Evolutionary conservation across 2,329 filamentous ascomycete genomes (phyloP).

Genomic region (Calonectria pteridis): DNA sequence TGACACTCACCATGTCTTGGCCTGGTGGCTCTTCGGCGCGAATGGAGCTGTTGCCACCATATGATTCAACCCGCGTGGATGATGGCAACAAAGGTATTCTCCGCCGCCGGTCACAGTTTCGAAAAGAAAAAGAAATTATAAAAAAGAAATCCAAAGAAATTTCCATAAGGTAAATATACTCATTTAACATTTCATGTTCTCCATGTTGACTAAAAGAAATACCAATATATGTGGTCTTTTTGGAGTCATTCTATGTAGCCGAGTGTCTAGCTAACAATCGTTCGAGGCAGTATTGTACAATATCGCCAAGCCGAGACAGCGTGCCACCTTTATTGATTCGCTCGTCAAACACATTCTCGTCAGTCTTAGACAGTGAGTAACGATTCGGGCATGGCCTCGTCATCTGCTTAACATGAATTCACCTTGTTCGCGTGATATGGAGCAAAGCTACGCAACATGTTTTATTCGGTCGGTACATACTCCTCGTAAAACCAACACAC

Average conservation of each 20-base stretch:
- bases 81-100: too few species aligned
- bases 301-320: constrained; percentile 1
- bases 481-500: not conserved
- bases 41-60: not conserved
- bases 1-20: not conserved
- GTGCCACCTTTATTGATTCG: not conserved
- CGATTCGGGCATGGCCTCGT: not conserved
- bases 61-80: not conserved
- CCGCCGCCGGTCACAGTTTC: too few species aligned
- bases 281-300: too few species aligned
- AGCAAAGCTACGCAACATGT: not conserved
- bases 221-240: too few species aligned
- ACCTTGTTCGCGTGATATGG: not conserved
- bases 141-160: too few species aligned
- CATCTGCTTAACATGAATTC: not conserved
- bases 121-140: too few species aligned
- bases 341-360: not conserved
- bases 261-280: too few species aligned
- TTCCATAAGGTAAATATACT: too few species aligned
- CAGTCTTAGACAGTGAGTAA: not conserved
- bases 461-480: not conserved
- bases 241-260: too few species aligned
- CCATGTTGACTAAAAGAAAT: too few species aligned
- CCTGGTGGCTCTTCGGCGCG: not conserved
- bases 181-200: too few species aligned